Evolutionary conservation across 176 grass and related monocot genomes (phyloP).

Genomic region (Urochloa ruziziensis): DNA sequence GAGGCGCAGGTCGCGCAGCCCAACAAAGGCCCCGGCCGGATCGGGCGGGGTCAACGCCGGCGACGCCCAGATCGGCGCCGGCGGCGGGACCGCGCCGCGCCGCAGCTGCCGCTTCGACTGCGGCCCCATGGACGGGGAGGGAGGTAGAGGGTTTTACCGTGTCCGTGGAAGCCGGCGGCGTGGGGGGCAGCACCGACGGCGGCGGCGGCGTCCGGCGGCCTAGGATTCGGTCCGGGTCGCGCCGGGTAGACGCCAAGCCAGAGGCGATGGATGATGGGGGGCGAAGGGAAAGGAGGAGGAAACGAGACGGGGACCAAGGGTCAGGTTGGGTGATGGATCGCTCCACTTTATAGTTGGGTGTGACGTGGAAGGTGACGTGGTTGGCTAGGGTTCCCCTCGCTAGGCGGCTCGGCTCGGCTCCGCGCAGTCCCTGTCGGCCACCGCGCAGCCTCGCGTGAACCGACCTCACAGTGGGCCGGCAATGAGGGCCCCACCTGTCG

Average conservation of each 20-base stretch:
- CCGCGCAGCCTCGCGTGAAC: not conserved
- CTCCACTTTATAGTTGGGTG: conserved; percentile 14
- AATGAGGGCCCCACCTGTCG: not conserved
- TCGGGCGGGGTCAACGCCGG: conserved; percentile 35
- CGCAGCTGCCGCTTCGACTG: not conserved
- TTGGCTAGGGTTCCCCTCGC: conserved; percentile 34
- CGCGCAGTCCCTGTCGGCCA: not conserved
- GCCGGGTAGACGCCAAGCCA: conserved; percentile 28
- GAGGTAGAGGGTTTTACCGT: conserved; percentile 16
- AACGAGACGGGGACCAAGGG: not conserved
- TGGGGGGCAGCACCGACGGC: not conserved
- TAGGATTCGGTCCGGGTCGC: conserved; percentile 22
- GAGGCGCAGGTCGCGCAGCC: not conserved
- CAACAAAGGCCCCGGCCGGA: not conserved
- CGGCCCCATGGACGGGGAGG: not conserved
- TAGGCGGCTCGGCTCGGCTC: not conserved
- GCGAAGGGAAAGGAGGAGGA: not conserved
- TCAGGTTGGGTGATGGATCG: not conserved
- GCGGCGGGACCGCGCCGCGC: not conserved
- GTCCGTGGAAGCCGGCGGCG: not conserved
- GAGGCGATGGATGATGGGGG: no score
- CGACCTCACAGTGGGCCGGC: conserved; percentile 3
- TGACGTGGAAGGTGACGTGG: conserved; percentile 61
- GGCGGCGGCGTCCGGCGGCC: not conserved
- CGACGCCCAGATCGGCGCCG: conserved; percentile 33